Evolutionary conservation across 148 eudicot genomes (phyloP).

Genomic region (Nepenthes gracilis): DNA sequence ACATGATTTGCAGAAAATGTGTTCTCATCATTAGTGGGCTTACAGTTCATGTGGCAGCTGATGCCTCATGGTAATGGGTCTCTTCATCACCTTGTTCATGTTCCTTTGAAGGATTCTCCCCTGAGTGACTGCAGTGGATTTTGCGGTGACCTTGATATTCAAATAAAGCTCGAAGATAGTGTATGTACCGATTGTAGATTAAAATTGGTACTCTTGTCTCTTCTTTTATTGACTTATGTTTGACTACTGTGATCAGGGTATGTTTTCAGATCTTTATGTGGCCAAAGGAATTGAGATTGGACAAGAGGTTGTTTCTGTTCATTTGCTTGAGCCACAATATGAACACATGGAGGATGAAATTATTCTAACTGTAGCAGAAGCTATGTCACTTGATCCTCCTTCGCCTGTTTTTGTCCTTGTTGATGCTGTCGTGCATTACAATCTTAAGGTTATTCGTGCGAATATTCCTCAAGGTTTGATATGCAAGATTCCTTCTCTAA

Average conservation of each 20-base stretch:
- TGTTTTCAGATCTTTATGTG: conserved; percentile 65
- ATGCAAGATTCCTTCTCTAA: neutral
- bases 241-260: conserved; percentile 34
- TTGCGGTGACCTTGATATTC: conserved; percentile 82
- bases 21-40: conserved; percentile 86
- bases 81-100: conserved; percentile 67
- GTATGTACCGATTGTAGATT: conserved; percentile 26
- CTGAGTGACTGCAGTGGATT: conserved; percentile 82
- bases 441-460: conserved; percentile 65
- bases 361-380: conserved; percentile 86
- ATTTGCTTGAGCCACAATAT: conserved; percentile 55
- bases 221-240: conserved; percentile 6
- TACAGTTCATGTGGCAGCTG: conserved; percentile 75
- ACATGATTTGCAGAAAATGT: conserved; percentile 58
- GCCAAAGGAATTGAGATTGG: conserved; percentile 84
- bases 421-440: conserved; percentile 64
- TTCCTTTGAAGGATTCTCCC: conserved; percentile 80
- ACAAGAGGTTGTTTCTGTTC: conserved; percentile 73
- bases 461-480: conserved; percentile 61
- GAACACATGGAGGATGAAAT: conserved; percentile 55
- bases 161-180: conserved; percentile 67
- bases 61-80: conserved; percentile 51
- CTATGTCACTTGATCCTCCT: conserved; percentile 86
- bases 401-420: conserved; percentile 86
- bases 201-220: neutral